Base-by-base conservation (phyloP, 2,329 filamentous ascomycete genomes). In the Ascochyta clinopodiicola region DNA sequence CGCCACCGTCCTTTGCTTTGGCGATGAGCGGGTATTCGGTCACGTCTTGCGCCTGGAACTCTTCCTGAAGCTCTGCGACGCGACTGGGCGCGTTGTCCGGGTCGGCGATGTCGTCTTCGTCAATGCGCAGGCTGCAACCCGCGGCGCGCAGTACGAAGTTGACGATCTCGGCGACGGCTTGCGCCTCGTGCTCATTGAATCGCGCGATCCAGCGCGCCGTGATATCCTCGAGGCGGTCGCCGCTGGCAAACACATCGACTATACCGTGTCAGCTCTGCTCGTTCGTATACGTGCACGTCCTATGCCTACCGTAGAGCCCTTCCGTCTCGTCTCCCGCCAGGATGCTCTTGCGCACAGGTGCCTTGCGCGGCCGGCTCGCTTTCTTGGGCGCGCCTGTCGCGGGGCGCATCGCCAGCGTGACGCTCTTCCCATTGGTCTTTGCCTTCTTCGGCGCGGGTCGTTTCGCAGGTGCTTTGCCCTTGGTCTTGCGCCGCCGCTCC, bases 11-110 rank as follows among this genome's bases (percentile, higher is more conserved):
- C 77, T 88, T 93, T 35, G 88, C 84, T 76, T 88, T 93, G 15
- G 92, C 90, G 55, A 96, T 90, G 39, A 99, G 84, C 35, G 95
- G 95, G 69, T 99, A 99, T 44, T 98, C 95, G 29, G 90, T 89
- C 44, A 94, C 88, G 72, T 90, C 86, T 82, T 89, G 84, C 80
- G 90, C 86, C 75, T 95, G 89, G 71, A 93, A 96, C 59, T 93
- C 87, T 59, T 90, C 88, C 75, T 97, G 91, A n/a, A 99, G 81
- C 67, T 98, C 93, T 21, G 84, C 82, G 40, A 99, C 80, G 69
- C 87, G 88, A 69, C 87, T 88, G 17, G 90, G 86, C 43, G 89
- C 91, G 69, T 95, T 92, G 72, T 99, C 95, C 7, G 92, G 87
- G 72, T 99, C 94, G 62, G 88, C 87, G 61, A 97, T 91, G 72